Evolutionary conservation across 192 early-diverging fungal genomes (phyloP), one percentile per base, ranked within the genome.

Genomic region (Backusella tuberculispora): DNA sequence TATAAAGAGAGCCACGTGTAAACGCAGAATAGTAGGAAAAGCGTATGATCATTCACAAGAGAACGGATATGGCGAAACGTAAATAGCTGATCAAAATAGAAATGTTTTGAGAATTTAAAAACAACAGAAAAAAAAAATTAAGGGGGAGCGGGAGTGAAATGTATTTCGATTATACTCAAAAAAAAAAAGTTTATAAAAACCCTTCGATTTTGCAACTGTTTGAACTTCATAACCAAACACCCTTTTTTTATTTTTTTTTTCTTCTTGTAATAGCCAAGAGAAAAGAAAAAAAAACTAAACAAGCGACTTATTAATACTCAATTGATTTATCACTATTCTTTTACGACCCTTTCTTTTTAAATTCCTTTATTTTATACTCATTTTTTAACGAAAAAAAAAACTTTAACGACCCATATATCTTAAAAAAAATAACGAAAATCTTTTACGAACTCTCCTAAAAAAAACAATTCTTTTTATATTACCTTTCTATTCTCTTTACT

Each of bases 261-360:
- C 45, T 47, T 69, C 40, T 68, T 68, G 40, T 68, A 44, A 45
- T 69, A 24, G 24, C 43, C 66, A 69, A 69, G 66, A 53, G n/a
- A 53, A 69, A 69, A 69, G 45, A 46, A 45, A 69, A 68, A 46
- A 45, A 43, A 19, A 41, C 42, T 13, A 26, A 29, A 19, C 41
- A 69, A 69, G 67, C 67, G 26, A 69, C 65, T 66, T 66, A 21
- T 66, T 41, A 37, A 37, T 24, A 41, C 43, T 69, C 53, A 56
- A 56, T 24, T 56, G 21, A 0, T 29, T 47, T 69, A 14, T 29
- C 1, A 60, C 19, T 21, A 29, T 44, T 45, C 67, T 69, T 69
- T 69, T 29, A 69, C 67, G 67, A 69, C 67, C 67, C 67, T 69
- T 46, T 69, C 44, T 69, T 69, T 69, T 15, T 56, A 13, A 56